Conservation (phyloP, 2,329 filamentous ascomycete genomes). For the Cadophora gregata region DNA sequence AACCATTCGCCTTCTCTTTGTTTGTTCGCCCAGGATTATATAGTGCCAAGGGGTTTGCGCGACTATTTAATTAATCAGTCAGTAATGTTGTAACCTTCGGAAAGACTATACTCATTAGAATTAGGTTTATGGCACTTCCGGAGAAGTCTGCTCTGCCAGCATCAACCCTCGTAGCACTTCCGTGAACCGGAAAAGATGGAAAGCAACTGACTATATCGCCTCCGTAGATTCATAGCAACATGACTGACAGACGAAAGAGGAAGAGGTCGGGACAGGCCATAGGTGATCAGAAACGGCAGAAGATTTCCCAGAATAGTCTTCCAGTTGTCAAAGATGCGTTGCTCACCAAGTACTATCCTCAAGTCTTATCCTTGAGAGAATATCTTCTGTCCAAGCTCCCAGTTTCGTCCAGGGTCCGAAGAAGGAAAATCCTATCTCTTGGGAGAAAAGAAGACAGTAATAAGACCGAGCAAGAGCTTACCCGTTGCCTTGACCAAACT, state of each 20-base stretch:
- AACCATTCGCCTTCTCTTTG: not conserved
- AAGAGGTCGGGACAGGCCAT: constrained; percentile 28
- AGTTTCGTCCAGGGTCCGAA: constrained; percentile 65
- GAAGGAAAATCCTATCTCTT: constrained; percentile 60
- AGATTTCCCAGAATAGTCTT: constrained; percentile 25
- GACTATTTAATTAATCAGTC: not conserved
- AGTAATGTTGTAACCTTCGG: not conserved
- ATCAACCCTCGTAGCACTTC: not conserved
- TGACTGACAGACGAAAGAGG: constrained; percentile 52
- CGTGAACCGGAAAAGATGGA: not conserved
- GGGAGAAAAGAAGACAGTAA: constrained; percentile 30
- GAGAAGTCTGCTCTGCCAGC: not conserved
- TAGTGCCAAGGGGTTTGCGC: not conserved
- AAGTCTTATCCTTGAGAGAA: constrained; percentile 70
- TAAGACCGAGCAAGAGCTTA: constrained; percentile 25
- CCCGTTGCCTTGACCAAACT: constrained; percentile 41
- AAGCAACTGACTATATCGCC: not conserved
- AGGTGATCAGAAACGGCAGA: constrained; percentile 42
- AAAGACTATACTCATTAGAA: not conserved
- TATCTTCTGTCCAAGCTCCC: constrained; percentile 73
- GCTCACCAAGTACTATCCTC: constrained; percentile 70
- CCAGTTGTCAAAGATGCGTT: constrained; percentile 61
- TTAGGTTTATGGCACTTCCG: not conserved
- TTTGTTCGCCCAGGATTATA: not conserved
- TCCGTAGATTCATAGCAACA: constrained; percentile 30